phyloP scores from a whole-genome alignment of 352 stramenopile genomes.

The Detonula confervacea region DNA sequence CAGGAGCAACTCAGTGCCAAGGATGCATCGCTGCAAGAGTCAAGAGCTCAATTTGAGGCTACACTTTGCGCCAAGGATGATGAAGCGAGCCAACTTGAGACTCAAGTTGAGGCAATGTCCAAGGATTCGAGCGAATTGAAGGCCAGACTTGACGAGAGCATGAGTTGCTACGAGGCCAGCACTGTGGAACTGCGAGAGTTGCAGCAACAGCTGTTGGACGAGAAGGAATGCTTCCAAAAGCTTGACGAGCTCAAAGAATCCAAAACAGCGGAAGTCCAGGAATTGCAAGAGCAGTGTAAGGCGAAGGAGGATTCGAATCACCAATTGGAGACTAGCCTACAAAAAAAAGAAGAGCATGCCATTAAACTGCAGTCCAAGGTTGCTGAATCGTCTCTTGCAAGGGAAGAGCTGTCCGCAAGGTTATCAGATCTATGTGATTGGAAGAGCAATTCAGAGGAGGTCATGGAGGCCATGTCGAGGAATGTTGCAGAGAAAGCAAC shows the following conservation, averaged over 20 bases:
- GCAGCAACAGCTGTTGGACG: background rate
- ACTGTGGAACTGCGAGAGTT: background rate
- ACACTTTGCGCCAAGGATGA: background rate
- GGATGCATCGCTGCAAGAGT: background rate
- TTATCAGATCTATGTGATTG: constrained; percentile 7
- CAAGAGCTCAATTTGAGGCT: background rate
- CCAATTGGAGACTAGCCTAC: background rate
- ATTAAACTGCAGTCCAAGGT: background rate
- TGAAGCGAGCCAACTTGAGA: background rate
- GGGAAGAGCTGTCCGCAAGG: background rate
- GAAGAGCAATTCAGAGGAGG: constrained; percentile 9
- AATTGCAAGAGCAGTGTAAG: background rate
- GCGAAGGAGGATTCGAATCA: background rate
- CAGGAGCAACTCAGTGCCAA: background rate
- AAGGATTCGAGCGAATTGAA: too few species aligned
- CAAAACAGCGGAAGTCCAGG: background rate
- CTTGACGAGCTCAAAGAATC: background rate
- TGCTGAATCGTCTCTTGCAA: background rate
- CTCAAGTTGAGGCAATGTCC: too few species aligned
- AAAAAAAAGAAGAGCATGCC: constrained; percentile 3
- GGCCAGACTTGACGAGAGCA: background rate
- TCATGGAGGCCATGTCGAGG: background rate
- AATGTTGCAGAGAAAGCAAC: background rate
- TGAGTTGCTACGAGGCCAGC: background rate
- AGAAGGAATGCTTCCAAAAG: background rate